These are phyloP conservation scores for Lunasporangiospora selenospora DNA, from an alignment of 192 early-diverging fungal species.

Conservation along the genomic window DNA sequence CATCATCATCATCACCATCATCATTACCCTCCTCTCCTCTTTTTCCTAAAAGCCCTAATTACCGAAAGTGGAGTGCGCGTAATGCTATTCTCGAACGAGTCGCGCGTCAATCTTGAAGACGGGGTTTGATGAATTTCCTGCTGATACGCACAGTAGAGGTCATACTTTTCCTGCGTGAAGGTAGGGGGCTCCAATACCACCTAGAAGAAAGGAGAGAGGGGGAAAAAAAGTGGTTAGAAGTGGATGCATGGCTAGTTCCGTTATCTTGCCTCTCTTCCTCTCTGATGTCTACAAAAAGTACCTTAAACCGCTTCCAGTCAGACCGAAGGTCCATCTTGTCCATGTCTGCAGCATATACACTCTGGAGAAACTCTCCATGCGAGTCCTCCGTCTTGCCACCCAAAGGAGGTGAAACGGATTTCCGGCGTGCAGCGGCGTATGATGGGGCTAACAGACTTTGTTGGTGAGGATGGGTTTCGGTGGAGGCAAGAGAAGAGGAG, in stretches of 20 bases:
- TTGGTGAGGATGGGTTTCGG: too few species aligned
- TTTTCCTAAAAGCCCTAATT: too few species aligned
- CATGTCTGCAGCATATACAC: slow-evolving; percentile 22
- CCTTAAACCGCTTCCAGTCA: slow-evolving; percentile 36
- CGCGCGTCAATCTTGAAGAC: slow-evolving; percentile 55
- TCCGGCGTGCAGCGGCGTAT: slow-evolving; percentile 15
- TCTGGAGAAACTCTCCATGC: slow-evolving; percentile 35
- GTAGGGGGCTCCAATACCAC: slow-evolving; percentile 66
- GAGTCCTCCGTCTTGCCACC: slow-evolving; percentile 10
- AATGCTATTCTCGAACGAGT: slow-evolving; percentile 72
- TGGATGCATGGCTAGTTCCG: not conserved
- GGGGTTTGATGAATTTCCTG: slow-evolving; percentile 76
- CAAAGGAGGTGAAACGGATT: slow-evolving; percentile 32
- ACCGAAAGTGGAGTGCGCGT: slow-evolving; percentile 74
- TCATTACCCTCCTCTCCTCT: too few species aligned
- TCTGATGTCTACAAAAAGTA: slow-evolving; percentile 1
- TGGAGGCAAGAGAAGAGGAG: too few species aligned
- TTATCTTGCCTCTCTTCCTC: not conserved
- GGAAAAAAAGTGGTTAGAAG: not conserved
- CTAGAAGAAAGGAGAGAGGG: slow-evolving; percentile 28
- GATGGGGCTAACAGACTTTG: too few species aligned
- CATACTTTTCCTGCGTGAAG: slow-evolving; percentile 78
- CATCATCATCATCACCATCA: too few species aligned
- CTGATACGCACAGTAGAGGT: slow-evolving; percentile 88
- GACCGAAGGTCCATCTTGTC: slow-evolving; percentile 7